Evolutionary conservation across 2,329 filamentous ascomycete species (phyloP).

Genomic region (Sclerotinia subarctica): DNA sequence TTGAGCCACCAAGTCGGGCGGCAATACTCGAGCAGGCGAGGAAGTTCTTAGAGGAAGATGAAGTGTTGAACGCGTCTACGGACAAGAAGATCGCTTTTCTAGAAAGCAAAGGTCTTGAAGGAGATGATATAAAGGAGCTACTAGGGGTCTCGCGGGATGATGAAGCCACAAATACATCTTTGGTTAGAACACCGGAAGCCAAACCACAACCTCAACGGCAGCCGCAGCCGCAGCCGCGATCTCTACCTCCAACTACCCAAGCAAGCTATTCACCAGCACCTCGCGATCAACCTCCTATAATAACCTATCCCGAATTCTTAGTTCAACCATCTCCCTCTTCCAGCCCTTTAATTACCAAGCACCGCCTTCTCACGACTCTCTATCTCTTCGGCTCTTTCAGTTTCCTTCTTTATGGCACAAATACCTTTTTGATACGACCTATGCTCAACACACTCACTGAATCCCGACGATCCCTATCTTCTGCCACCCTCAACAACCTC

Average conservation of each 20-base stretch:
- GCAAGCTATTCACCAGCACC: conserved; percentile 44
- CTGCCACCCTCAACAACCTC: conserved; percentile 48
- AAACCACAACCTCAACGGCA: background rate
- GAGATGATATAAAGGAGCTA: conserved; percentile 65
- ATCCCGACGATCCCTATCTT: conserved; percentile 51
- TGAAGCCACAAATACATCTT: conserved; percentile 28
- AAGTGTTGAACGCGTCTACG: conserved; percentile 63
- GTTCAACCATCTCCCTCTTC: conserved; percentile 53
- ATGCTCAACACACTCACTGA: conserved; percentile 51
- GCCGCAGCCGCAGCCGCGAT: background rate
- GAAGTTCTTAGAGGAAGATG: conserved; percentile 72
- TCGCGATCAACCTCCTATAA: conserved; percentile 50
- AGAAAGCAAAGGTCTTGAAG: conserved; percentile 68
- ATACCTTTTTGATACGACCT: conserved; percentile 64
- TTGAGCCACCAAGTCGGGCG: conserved; percentile 26
- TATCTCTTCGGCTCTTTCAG: conserved; percentile 57
- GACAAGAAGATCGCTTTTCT: conserved; percentile 77
- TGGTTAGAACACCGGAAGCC: conserved; percentile 9
- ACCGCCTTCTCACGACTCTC: conserved; percentile 56
- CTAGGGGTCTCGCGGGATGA: conserved; percentile 44
- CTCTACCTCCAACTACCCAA: background rate
- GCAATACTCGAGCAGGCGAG: conserved; percentile 63
- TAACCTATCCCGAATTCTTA: conserved; percentile 70
- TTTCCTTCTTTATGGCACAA: conserved; percentile 66
- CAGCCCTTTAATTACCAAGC: conserved; percentile 57